Percentiles rank a stretch among this genome's conserved stretches.
phyloP scores from a whole-genome alignment of 2,329 filamentous ascomycete genomes.

The Talaromyces sp. region DNA sequence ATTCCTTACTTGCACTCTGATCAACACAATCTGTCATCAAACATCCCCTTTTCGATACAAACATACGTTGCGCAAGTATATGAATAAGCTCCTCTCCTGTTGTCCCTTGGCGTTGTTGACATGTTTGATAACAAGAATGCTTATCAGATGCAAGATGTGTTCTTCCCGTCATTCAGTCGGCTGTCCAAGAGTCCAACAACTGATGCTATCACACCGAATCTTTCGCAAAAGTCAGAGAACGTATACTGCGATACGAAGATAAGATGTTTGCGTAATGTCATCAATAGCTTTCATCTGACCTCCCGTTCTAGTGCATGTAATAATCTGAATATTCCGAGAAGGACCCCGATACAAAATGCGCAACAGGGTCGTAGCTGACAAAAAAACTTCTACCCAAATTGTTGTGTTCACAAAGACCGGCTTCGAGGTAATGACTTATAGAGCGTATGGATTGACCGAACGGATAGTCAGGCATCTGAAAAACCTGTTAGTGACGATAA shows the following conservation, averaged over 20 bases:
- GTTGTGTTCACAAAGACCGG: neutral
- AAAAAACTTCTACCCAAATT: neutral
- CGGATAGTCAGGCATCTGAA: constrained; percentile 49
- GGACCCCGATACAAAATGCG: neutral
- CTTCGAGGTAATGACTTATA: constrained; percentile 28
- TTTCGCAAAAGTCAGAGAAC: neutral
- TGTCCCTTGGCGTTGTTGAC: constrained; percentile 6
- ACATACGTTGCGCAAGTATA: constrained; percentile 7
- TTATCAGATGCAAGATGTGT: constrained; percentile 14
- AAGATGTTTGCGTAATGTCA: neutral
- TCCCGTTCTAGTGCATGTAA: neutral
- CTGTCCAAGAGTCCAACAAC: constrained; percentile 15
- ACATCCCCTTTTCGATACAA: neutral
- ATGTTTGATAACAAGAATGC: constrained; percentile 13
- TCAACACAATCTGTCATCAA: neutral
- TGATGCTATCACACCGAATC: neutral
- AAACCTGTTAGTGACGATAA: constrained; percentile 23
- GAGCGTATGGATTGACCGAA: constrained; percentile 51
- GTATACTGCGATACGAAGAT: neutral
- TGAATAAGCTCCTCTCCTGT: constrained; percentile 1
- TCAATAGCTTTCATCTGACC: neutral
- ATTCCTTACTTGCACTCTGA: neutral
- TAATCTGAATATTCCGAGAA: neutral
- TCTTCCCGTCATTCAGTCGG: constrained; percentile 8
- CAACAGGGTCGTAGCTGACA: neutral